Base-by-base conservation (phyloP, 768 basidiomycete species). In the Tricholoma saponaceum region DNA sequence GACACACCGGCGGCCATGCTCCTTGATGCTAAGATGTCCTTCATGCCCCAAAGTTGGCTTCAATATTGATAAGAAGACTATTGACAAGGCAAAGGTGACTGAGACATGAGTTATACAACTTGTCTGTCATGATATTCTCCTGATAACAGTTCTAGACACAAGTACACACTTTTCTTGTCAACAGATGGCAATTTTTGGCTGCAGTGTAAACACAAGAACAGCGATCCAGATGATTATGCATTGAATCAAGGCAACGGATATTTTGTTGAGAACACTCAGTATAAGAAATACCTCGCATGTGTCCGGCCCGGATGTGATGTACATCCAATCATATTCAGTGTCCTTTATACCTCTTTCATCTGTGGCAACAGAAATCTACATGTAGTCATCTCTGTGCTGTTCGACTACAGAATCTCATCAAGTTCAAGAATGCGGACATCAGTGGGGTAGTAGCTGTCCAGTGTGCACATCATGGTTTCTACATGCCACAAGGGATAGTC, bases 21-120 rank as follows among this genome's bases (percentile, higher is more conserved):
- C 60, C 7, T 37, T 69, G 12, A 56, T 55, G 23, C 33, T 67
- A 8, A 56, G 56, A 32, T 71, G 70, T 41, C 62, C 63, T 4
- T 59, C 66, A 8, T 72, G 71, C 52, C 71, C 69, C 10, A 64
- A 72, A n/a, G n/a, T n/a, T n/a, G n/a, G n/a, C n/a, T n/a, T n/a
- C n/a, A n/a, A n/a, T n/a, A n/a, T n/a, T n/a, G 65, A 65, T 9
- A 28, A 63, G 28, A 58, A 56, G n/a, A 62, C 56, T 1, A 54
- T 66, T 18, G 57, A 58, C 16, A 37, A 39, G 5, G 66, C 63
- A 18, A 18, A 10, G 25, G 60, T 58, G 22, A 28, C 55, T 44
- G 64, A 64, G 51, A 52, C 18, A 58, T 20, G 61, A 56, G 30
- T 47, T 25, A 6, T 22, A 43, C 20, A 43, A 22, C 51, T 30